These are phyloP conservation scores for Tolypocladium tundrense DNA, from an alignment of 2,329 filamentous ascomycete genomes.

Conservation along the genomic window DNA sequence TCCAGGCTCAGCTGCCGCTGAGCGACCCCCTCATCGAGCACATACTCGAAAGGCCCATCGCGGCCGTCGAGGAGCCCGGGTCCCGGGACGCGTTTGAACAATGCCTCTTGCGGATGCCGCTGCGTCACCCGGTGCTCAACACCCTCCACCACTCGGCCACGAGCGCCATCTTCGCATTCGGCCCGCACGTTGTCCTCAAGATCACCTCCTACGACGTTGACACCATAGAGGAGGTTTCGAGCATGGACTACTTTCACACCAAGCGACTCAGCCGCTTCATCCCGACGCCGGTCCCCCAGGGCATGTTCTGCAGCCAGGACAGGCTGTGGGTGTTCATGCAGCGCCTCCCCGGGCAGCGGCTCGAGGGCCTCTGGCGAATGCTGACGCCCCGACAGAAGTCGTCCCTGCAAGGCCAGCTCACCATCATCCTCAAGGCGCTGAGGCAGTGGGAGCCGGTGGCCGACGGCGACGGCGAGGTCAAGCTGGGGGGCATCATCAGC, in stretches of 20 bases:
- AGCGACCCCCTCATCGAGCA: no score
- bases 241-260: neutral
- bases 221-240: neutral
- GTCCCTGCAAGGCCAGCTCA: neutral
- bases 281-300: no score
- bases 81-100: no score
- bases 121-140: no score
- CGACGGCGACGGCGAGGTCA: no score
- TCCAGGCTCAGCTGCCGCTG: no score
- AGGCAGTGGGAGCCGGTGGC: neutral
- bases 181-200: neutral
- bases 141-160: no score
- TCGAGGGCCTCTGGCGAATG: neutral
- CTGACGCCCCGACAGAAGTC: neutral
- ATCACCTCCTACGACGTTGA: neutral
- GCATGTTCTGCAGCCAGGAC: neutral
- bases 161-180: no score
- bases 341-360: neutral
- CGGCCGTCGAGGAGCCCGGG: no score
- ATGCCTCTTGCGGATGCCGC: no score
- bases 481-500: neutral
- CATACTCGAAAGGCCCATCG: no score
- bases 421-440: neutral
- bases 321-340: neutral
- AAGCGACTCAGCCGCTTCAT: rapidly evolving